Conservation (phyloP, 108 stramenopile species). For the Hondaea fermentalgiana region DNA sequence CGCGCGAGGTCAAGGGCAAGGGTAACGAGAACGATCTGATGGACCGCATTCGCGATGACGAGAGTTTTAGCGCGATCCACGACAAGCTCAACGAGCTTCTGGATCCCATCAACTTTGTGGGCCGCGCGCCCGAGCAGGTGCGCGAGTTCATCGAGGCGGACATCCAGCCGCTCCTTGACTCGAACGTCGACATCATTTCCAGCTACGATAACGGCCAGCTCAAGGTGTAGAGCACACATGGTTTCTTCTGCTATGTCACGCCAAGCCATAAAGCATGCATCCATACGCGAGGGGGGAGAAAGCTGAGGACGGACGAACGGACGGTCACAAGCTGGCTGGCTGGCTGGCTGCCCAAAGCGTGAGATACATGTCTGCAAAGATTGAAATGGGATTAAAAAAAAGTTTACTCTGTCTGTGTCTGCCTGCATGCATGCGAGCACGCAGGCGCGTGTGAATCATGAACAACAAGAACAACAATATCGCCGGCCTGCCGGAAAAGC, state of each 20-base stretch:
- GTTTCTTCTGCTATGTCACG: no score
- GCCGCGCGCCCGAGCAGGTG: conserved; percentile 86
- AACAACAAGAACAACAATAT: not conserved
- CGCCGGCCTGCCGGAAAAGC: not conserved
- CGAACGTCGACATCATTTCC: conserved; percentile 59
- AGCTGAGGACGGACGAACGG: no score
- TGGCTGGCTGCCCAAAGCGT: no score
- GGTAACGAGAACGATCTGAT: conserved; percentile 92
- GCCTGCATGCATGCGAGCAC: no score
- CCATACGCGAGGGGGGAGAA: no score
- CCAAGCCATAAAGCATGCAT: no score
- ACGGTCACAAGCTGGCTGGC: no score
- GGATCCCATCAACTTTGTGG: conserved; percentile 85
- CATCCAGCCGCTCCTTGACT: conserved; percentile 72
- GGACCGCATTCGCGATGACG: conserved; percentile 80
- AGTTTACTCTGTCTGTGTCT: no score
- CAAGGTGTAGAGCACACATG: conserved; percentile 59
- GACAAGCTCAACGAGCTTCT: conserved; percentile 73
- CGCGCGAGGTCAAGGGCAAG: conserved; percentile 89
- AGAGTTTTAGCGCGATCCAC: conserved; percentile 75
- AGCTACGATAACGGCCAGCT: conserved; percentile 74
- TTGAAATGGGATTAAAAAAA: no score
- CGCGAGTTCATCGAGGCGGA: conserved; percentile 83
- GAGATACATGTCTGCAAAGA: no score
- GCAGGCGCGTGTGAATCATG: not conserved